phyloP scores from a whole-genome alignment of 169 alveolate species.

The Theileria orientalis region DNA sequence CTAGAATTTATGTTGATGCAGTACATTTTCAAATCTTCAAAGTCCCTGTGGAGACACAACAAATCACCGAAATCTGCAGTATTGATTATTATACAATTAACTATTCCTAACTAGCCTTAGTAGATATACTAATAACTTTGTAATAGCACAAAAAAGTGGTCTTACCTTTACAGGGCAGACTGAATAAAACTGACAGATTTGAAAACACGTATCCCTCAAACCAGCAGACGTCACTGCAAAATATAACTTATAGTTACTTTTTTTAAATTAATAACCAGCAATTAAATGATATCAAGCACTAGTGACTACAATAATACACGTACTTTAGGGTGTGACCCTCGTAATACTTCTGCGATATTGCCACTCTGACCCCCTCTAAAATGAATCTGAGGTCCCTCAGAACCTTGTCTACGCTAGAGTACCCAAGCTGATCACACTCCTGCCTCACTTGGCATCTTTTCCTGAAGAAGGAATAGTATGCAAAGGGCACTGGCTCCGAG shows the following conservation, averaged over 20 bases:
- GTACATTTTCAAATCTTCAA: conserved; percentile 45
- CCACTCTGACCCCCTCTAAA: conserved; percentile 30
- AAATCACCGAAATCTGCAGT: conserved; percentile 34
- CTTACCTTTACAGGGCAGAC: conserved; percentile 61
- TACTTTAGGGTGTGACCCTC: conserved; percentile 9
- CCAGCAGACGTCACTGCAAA: conserved; percentile 10
- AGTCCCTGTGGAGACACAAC: conserved; percentile 36
- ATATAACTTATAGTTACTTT: too few relatives aligned
- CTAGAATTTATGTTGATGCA: conserved; percentile 26
- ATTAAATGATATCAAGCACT: neutral
- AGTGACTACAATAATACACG: neutral
- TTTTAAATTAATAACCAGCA: too few relatives aligned
- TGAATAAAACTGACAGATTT: conserved; percentile 40
- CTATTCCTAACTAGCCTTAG: too few relatives aligned
- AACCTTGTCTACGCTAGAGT: conserved; percentile 31
- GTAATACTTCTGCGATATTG: neutral
- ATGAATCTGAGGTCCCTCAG: conserved; percentile 39
- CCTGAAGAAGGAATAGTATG: conserved; percentile 20
- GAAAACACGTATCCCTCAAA: conserved; percentile 58
- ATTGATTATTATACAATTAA: neutral
- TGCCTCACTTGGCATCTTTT: conserved; percentile 15
- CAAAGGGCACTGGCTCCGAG: conserved; percentile 51
- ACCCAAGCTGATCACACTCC: conserved; percentile 44
- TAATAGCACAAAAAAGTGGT: neutral
- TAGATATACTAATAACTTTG: neutral